phyloP scores from a whole-genome alignment of 2,329 filamentous ascomycete genomes.

The Kalmusia sp. region DNA sequence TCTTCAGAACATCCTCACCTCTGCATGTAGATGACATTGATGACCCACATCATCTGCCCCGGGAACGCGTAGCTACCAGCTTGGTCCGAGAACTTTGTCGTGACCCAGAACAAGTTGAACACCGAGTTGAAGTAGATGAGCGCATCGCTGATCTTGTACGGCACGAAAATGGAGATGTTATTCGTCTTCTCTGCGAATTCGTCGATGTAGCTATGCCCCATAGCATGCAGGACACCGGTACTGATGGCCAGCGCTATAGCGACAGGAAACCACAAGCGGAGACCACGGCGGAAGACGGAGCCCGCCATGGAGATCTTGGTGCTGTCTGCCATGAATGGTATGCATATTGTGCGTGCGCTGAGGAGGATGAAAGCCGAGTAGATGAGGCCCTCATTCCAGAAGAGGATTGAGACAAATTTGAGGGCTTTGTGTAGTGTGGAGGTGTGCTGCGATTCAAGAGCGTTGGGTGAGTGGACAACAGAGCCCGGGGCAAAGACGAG shows the following conservation, averaged over 20 bases:
- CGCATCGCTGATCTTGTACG: conserved; percentile 38
- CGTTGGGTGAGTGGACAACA: conserved; percentile 37
- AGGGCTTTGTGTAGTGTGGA: conserved; percentile 49
- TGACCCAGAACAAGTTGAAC: conserved; percentile 53
- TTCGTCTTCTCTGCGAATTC: conserved; percentile 41
- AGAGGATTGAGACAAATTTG: conserved; percentile 40
- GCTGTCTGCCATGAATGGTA: conserved; percentile 48
- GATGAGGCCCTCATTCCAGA: conserved; percentile 53
- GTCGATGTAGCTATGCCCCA: conserved; percentile 32
- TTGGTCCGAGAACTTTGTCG: conserved; percentile 42
- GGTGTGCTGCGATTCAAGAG: conserved; percentile 40
- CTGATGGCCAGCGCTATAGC: conserved; percentile 47
- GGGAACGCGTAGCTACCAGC: conserved; percentile 51
- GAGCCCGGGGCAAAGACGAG: conserved; percentile 49
- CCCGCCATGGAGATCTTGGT: conserved; percentile 40
- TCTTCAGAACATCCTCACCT: conserved; percentile 16
- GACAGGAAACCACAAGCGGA: conserved; percentile 49
- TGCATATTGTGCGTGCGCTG: conserved; percentile 48
- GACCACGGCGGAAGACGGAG: conserved; percentile 47
- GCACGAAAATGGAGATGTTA: conserved; percentile 42
- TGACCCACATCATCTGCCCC: conserved; percentile 48
- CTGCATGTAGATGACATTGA: conserved; percentile 52
- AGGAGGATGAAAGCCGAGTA: conserved; percentile 52
- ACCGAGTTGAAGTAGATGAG: conserved; percentile 51
- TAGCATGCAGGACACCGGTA: conserved; percentile 34